A percentile compares a stretch with the other conserved stretches of the same genome.
Conservation (phyloP, 1,139 yeast species). For the Kodamaea sp. region DNA sequence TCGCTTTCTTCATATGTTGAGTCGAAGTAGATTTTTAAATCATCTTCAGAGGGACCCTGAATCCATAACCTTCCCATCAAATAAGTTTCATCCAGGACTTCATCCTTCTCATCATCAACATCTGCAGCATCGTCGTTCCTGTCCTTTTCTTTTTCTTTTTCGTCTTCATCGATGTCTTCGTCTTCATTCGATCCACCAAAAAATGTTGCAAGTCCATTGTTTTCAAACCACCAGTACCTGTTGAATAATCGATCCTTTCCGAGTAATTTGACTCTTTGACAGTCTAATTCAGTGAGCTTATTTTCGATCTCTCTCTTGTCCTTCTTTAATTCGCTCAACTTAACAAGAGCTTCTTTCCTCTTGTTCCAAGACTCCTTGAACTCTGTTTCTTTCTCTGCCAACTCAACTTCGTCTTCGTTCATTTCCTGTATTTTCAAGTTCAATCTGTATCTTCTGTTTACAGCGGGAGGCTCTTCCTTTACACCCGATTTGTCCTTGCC, state of each 20-base stretch:
- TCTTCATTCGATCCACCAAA: conserved; percentile 41
- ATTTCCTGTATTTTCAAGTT: conserved; percentile 41
- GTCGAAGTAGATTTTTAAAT: conserved; percentile 46
- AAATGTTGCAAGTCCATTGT: conserved; percentile 72
- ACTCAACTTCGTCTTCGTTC: conserved; percentile 49
- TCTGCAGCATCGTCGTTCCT: conserved; percentile 39
- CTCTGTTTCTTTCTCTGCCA: conserved; percentile 47
- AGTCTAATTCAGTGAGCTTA: conserved; percentile 64
- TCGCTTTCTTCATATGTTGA: conserved; percentile 31
- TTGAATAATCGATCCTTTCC: conserved; percentile 87
- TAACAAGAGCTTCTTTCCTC: conserved; percentile 40
- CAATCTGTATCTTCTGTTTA: conserved; percentile 29
- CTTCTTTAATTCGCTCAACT: conserved; percentile 45
- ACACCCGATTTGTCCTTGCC: neutral
- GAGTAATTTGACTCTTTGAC: conserved; percentile 72
- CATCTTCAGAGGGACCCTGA: conserved; percentile 84
- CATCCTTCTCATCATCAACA: conserved; percentile 41
- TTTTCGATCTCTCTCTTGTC: conserved; percentile 56
- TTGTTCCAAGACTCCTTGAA: conserved; percentile 47
- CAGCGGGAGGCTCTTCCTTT: conserved; percentile 8
- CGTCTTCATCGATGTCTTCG: conserved; percentile 41
- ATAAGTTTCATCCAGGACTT: conserved; percentile 57
- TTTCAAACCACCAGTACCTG: conserved; percentile 95
- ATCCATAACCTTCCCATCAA: conserved; percentile 90
- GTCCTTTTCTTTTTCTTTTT: conserved; percentile 36